Base-by-base conservation (phyloP, 225 moss, liverwort and hornwort genomes). In the Marchantia paleacea region DNA sequence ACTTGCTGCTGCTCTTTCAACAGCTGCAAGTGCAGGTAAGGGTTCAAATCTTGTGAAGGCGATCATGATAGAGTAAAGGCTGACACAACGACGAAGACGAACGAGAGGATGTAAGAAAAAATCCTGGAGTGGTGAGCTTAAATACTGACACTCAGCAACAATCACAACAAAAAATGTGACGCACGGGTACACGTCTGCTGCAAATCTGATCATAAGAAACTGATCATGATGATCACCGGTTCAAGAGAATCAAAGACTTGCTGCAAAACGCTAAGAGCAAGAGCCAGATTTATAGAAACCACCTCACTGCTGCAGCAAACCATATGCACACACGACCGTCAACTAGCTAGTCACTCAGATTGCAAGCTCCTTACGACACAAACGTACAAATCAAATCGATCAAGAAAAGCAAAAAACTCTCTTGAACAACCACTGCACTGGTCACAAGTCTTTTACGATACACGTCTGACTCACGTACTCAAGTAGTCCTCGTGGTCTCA, bases 181-280 rank as follows among this genome's bases (percentile, higher is more conserved):
- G 62, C 62, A 24, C 22, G 13, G 16, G 58, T 20, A 18, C 18
- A 58, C 12, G 16, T 20, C 5, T 58, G 2, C 65, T 65, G 25
- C 10, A 24, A 7, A 5, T 24, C n/a, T 22, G 65, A 9, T 65
- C 25, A 22, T 0, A 65, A 24, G 24, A 24, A 65, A 3, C 25
- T 65, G 0, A 58, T 65, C 65, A 65, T 65, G 0, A 24, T 28
- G 25, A 11, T 0, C 19, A n/a, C 57, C 8, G 19, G 1, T 57
- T 3, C 8, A 13, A 68, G 14, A 31, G 28, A 68, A 68, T 68
- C 31, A 68, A 67, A 68, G 68, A 68, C 68, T 68, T 68, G 3
- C 31, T 68, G 31, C 68, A 68, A 68, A 31, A 31, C 30, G 68
- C 30, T 68, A 31, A 68, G 30, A 68, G 68, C 68, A 68, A 68